phyloP scores from a whole-genome alignment of 805 yeast genomes.

The Saturnispora sanitii region DNA sequence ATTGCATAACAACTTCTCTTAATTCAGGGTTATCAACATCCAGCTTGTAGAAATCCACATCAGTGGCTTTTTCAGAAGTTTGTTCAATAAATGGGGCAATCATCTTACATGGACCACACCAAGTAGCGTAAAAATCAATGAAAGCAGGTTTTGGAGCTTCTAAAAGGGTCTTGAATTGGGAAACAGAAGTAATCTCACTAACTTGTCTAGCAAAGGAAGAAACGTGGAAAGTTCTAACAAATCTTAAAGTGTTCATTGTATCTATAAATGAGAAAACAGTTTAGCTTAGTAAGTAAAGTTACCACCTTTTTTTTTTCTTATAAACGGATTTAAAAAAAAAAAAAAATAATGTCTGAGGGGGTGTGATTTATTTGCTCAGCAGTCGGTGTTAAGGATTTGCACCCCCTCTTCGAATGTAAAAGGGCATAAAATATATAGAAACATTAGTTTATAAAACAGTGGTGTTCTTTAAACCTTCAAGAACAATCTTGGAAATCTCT shows the following conservation, averaged over 20 bases:
- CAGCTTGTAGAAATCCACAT: slow-evolving; percentile 55
- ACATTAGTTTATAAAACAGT: background rate
- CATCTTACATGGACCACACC: slow-evolving; percentile 80
- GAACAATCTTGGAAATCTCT: slow-evolving; percentile 70
- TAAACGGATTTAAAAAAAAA: background rate
- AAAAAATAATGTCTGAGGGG: background rate
- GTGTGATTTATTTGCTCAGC: background rate
- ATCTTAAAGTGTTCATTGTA: slow-evolving; percentile 5
- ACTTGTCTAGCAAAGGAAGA: slow-evolving; percentile 2
- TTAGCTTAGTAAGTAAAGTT: background rate
- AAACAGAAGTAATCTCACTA: background rate
- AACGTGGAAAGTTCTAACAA: slow-evolving; percentile 7
- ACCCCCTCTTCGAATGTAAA: too few species aligned
- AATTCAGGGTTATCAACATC: slow-evolving; percentile 52
- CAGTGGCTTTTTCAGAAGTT: slow-evolving; percentile 33
- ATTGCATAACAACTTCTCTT: slow-evolving; percentile 46
- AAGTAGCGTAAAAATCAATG: slow-evolving; percentile 59
- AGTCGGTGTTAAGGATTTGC: too few species aligned
- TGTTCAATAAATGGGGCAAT: slow-evolving; percentile 46
- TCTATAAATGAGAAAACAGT: background rate
- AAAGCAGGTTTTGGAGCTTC: slow-evolving; percentile 19
- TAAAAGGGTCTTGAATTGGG: slow-evolving; percentile 1
- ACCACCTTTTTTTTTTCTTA: background rate
- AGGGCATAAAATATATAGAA: background rate
- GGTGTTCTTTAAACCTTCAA: slow-evolving; percentile 41